These are phyloP conservation scores for Juglanconis juglandina DNA, from an alignment of 2,329 filamentous ascomycete genomes.

Conservation along the genomic window DNA sequence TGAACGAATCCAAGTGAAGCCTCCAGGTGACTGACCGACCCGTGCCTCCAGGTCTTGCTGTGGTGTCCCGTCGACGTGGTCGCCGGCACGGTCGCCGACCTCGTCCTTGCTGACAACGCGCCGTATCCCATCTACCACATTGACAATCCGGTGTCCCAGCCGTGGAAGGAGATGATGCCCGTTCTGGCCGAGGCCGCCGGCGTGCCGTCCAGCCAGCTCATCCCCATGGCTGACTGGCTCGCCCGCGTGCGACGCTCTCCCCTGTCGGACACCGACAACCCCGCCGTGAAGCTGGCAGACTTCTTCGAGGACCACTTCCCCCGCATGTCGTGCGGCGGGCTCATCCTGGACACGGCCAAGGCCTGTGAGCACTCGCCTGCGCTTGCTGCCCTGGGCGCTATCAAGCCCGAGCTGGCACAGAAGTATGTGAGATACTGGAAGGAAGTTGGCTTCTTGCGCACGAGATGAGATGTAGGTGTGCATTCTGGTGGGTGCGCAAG, in stretches of 20 bases:
- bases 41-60: conserved; percentile 23
- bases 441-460: no score
- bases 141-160: not conserved
- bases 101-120: conserved; percentile 15
- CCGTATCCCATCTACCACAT: conserved; percentile 13
- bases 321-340: conserved; percentile 29
- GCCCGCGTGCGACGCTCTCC: conserved; percentile 21
- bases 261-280: conserved; percentile 22
- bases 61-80: conserved; percentile 45
- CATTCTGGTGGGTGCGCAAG: no score
- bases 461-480: no score
- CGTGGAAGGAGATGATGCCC: not conserved
- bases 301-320: conserved; percentile 29
- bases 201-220: conserved; percentile 20
- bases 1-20: no score
- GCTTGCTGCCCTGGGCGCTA: no score
- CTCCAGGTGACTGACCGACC: not conserved
- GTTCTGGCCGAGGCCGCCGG: conserved; percentile 16
- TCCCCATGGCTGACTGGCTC: conserved; percentile 29
- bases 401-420: no score
- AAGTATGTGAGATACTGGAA: no score
- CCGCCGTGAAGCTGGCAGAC: conserved; percentile 23
- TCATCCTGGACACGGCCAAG: conserved; percentile 26
- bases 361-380: conserved; percentile 22
- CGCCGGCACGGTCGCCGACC: conserved; percentile 25